Evolutionary conservation across 495 filamentous ascomycete species (phyloP).

Genomic region (Penicillium cosmopolitanum): DNA sequence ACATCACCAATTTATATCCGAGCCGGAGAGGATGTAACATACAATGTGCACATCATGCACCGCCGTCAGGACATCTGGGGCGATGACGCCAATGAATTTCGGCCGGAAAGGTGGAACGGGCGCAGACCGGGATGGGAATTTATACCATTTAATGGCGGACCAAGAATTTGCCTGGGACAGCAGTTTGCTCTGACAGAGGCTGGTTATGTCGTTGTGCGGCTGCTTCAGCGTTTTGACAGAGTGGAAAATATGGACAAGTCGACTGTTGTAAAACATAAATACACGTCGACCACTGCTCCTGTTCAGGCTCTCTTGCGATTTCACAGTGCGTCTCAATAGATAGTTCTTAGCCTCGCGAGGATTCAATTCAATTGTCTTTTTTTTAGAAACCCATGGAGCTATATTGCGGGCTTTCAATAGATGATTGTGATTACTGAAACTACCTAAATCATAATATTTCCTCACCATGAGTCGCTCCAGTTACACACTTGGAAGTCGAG

Average conservation of each 20-base stretch:
- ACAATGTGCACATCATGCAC: conserved; percentile 54
- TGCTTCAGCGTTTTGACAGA: conserved; percentile 49
- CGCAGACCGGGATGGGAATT: conserved; percentile 55
- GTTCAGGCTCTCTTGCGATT: conserved; percentile 1
- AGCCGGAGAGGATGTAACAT: conserved; percentile 50
- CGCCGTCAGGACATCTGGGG: conserved; percentile 60
- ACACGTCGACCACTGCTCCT: conserved; percentile 2
- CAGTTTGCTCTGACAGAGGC: conserved; percentile 66
- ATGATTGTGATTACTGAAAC: neutral
- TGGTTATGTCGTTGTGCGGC: conserved; percentile 55
- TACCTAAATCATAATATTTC: neutral
- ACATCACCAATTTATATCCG: conserved; percentile 51
- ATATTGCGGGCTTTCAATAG: neutral
- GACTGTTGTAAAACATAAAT: conserved; percentile 2
- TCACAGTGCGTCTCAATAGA: neutral
- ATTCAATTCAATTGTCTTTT: neutral
- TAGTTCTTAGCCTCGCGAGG: neutral
- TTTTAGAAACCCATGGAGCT: neutral
- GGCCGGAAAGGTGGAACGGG: conserved; percentile 60
- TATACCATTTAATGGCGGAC: conserved; percentile 61
- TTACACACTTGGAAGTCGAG: neutral
- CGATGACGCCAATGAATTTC: conserved; percentile 54
- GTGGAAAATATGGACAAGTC: conserved; percentile 31
- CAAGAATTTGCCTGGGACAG: conserved; percentile 57
- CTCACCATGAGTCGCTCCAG: neutral